Percentiles rank a stretch among this genome's conserved stretches.
phyloP scores from a whole-genome alignment of 371 early-diverging fungal species.

The Rhizomucor miehei region DNA sequence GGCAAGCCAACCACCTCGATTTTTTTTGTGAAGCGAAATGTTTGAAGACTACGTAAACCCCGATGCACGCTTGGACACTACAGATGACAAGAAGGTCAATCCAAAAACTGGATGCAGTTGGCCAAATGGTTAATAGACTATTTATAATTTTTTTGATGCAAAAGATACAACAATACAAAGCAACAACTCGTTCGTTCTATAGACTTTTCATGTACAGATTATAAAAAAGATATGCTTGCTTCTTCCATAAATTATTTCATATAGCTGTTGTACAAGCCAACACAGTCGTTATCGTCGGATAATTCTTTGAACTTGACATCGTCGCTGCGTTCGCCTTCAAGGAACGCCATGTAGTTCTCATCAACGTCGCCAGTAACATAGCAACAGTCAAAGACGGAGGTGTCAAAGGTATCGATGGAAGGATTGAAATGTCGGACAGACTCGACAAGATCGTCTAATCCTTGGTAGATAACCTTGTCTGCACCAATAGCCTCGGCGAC shows the following conservation, averaged over 20 bases:
- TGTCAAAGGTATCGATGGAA: slow-evolving; percentile 79
- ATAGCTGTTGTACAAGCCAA: slow-evolving; percentile 62
- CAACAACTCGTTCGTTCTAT: too few relatives aligned
- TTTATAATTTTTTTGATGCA: too few relatives aligned
- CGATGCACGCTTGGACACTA: too few relatives aligned
- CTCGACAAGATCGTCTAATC: slow-evolving; percentile 75
- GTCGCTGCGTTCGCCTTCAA: slow-evolving; percentile 68
- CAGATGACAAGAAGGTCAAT: too few relatives aligned
- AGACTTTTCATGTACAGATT: too few relatives aligned
- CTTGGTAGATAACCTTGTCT: slow-evolving; percentile 91
- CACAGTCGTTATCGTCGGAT: slow-evolving; percentile 51
- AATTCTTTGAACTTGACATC: slow-evolving; percentile 1
- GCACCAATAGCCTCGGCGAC: slow-evolving; percentile 89
- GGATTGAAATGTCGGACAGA: slow-evolving; percentile 85
- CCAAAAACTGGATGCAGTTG: too few relatives aligned
- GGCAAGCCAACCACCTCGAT: too few relatives aligned
- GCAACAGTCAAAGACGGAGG: slow-evolving; percentile 91
- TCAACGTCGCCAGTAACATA: slow-evolving; percentile 90
- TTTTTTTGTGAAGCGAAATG: too few relatives aligned
- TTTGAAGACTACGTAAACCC: too few relatives aligned
- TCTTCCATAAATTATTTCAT: slow-evolving; percentile 10
- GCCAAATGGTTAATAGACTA: too few relatives aligned
- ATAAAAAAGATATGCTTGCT: too few relatives aligned
- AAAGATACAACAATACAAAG: too few relatives aligned
- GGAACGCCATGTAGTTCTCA: slow-evolving; percentile 70